Conservation (phyloP, 805 yeast species). For the Wickerhamomyces xylosicus region DNA sequence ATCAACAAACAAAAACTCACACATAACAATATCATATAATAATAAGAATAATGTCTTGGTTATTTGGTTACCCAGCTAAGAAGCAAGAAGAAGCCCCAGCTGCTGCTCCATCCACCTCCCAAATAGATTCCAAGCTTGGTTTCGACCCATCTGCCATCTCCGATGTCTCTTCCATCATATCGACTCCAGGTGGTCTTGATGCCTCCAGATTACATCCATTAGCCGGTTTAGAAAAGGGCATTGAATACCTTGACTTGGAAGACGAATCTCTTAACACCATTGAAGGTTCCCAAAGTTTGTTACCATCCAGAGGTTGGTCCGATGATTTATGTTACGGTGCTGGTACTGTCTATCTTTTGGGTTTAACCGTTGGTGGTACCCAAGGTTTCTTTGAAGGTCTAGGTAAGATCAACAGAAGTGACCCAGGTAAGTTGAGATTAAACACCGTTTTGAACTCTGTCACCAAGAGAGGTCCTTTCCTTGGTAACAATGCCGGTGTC, state of each 20-base stretch:
- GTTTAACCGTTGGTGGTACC: slow-evolving; percentile 83
- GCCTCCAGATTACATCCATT: slow-evolving; percentile 76
- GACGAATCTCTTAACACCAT: slow-evolving; percentile 66
- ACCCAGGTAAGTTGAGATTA: slow-evolving; percentile 72
- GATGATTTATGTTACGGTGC: slow-evolving; percentile 98
- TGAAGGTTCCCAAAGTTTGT: slow-evolving; percentile 82
- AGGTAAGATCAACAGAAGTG: slow-evolving; percentile 59
- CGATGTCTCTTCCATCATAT: slow-evolving; percentile 53
- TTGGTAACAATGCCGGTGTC: slow-evolving; percentile 94
- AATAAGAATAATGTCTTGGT: slow-evolving; percentile 21
- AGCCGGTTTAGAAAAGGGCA: slow-evolving; percentile 83
- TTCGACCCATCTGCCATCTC: slow-evolving; percentile 57
- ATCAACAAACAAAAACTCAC: neutral
- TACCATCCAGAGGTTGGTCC: slow-evolving; percentile 96
- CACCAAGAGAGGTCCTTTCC: slow-evolving; percentile 91
- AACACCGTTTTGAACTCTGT: slow-evolving; percentile 87
- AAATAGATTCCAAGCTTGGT: slow-evolving; percentile 26
- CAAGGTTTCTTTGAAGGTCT: slow-evolving; percentile 86
- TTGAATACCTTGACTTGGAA: slow-evolving; percentile 85
- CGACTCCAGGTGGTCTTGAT: slow-evolving; percentile 54
- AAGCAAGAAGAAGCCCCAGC: slow-evolving; percentile 13
- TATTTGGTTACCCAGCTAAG: slow-evolving; percentile 17
- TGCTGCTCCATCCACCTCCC: slow-evolving; percentile 3
- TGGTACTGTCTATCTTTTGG: slow-evolving; percentile 83
- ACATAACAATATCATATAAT: neutral